These are phyloP conservation scores for Glutinoglossum americanum DNA, from an alignment of 495 filamentous ascomycete genomes.

Conservation along the genomic window DNA sequence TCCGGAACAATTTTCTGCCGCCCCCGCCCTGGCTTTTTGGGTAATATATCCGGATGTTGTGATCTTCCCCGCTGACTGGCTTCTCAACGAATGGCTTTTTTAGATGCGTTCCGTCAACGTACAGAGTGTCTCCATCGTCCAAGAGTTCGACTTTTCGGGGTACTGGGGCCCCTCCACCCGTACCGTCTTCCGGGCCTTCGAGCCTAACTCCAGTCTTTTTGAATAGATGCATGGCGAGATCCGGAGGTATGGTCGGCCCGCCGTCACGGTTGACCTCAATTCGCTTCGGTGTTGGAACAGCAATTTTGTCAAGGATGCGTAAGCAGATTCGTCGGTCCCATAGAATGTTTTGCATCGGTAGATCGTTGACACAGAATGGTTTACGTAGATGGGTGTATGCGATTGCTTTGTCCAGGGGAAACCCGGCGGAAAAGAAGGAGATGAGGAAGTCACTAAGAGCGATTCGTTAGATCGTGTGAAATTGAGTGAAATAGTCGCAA, in stretches of 20 bases:
- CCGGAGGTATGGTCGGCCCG: constrained; percentile 57
- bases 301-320: constrained; percentile 65
- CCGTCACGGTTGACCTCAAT: constrained; percentile 92
- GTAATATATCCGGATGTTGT: constrained; percentile 97
- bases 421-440: constrained; percentile 93
- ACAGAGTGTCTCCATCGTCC: constrained; percentile 69
- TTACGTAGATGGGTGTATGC: constrained; percentile 79
- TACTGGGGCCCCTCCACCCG: constrained; percentile 32
- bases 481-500: background rate
- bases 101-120: constrained; percentile 62
- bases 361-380: constrained; percentile 91
- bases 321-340: constrained; percentile 91
- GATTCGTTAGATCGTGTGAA: background rate
- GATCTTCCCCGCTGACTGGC: constrained; percentile 92
- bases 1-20: constrained; percentile 79
- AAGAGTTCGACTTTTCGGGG: constrained; percentile 54
- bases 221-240: constrained; percentile 58
- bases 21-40: constrained; percentile 67
- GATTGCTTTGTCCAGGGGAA: constrained; percentile 91
- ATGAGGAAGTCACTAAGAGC: constrained; percentile 68
- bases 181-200: constrained; percentile 51
- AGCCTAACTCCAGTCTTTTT: constrained; percentile 61
- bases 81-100: constrained; percentile 97
- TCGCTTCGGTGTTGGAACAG: constrained; percentile 69
- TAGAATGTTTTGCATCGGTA: constrained; percentile 93